phyloP scores from a whole-genome alignment of 2,329 filamentous ascomycete genomes.

The Gaeumannomyces sp. region DNA sequence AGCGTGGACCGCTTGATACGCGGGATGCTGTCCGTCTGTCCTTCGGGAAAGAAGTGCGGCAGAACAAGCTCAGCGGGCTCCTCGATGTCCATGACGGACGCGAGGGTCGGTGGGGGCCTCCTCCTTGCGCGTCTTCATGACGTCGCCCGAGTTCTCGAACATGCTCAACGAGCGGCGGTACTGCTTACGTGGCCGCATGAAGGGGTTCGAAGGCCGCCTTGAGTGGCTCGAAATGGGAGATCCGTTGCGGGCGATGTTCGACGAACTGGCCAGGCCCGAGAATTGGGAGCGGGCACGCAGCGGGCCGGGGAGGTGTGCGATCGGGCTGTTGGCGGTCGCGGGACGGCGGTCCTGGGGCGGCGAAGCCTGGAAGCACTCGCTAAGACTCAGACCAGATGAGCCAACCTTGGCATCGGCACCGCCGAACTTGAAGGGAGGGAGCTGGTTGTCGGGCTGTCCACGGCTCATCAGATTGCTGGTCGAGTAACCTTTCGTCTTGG shows the following conservation, averaged over 20 bases:
- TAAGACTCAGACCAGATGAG: conserved; percentile 57
- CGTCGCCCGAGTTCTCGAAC: conserved; percentile 88
- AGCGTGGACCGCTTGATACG: conserved; percentile 79
- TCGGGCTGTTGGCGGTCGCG: conserved; percentile 52
- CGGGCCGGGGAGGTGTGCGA: conserved; percentile 43
- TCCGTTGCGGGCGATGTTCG: conserved; percentile 55
- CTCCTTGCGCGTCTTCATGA: conserved; percentile 72
- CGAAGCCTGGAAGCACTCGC: conserved; percentile 76
- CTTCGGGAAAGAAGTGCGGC: conserved; percentile 77
- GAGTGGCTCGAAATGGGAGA: conserved; percentile 68
- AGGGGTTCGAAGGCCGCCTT: conserved; percentile 66
- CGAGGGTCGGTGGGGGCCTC: conserved; percentile 50
- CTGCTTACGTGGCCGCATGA: conserved; percentile 75
- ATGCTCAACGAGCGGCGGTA: conserved; percentile 92
- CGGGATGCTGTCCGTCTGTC: conserved; percentile 78
- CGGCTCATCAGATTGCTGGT: conserved; percentile 56
- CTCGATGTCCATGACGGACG: conserved; percentile 79
- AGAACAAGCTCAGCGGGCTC: conserved; percentile 67
- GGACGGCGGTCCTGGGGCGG: conserved; percentile 65
- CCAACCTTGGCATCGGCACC: conserved; percentile 21
- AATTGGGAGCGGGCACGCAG: conserved; percentile 62
- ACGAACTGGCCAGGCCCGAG: conserved; percentile 43
- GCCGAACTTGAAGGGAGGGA: conserved; percentile 72
- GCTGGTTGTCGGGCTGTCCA: conserved; percentile 55
- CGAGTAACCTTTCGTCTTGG: conserved; percentile 68